Conservation (phyloP, 1,284 basidiomycete species). For the Phellopilus nigrolimitatus region DNA sequence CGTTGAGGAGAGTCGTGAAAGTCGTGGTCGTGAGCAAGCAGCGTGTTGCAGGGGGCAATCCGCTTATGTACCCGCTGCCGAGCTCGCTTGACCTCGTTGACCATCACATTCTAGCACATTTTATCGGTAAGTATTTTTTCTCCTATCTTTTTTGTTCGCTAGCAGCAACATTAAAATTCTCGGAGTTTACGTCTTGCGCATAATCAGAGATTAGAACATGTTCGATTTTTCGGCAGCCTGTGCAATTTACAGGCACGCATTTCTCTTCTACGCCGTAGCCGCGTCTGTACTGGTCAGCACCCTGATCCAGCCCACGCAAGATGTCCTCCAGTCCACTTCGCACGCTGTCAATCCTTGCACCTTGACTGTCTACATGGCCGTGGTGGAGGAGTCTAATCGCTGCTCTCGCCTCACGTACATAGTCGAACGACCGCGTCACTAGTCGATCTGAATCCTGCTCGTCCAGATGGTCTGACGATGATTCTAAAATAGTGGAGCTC, state of each 20-base stretch:
- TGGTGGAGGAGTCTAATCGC: constrained; percentile 51
- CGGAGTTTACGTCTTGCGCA: constrained; percentile 11
- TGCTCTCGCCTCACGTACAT: constrained; percentile 46
- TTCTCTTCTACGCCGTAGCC: neutral
- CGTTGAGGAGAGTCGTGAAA: constrained; percentile 22
- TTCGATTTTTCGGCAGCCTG: too few relatives aligned
- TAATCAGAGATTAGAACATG: neutral
- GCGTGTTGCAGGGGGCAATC: constrained; percentile 12
- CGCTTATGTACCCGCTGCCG: constrained; percentile 4
- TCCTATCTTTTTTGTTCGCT: constrained; percentile 8
- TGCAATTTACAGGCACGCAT: neutral
- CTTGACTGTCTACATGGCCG: constrained; percentile 47
- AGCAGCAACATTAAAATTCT: neutral
- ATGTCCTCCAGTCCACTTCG: constrained; percentile 49
- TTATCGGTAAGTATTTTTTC: constrained; percentile 1
- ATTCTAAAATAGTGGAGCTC: constrained; percentile 27
- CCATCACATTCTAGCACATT: constrained; percentile 1
- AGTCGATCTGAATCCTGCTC: constrained; percentile 14
- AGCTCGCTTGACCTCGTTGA: neutral
- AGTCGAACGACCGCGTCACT: constrained; percentile 26
- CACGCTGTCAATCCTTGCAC: constrained; percentile 46
- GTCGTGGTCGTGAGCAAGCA: constrained; percentile 19
- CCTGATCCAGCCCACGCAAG: constrained; percentile 39
- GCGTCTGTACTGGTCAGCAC: neutral
- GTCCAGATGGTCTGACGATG: neutral